Evolutionary conservation across 768 basidiomycete species (phyloP).

Genomic region (Tylopilus vinaceipallidus): DNA sequence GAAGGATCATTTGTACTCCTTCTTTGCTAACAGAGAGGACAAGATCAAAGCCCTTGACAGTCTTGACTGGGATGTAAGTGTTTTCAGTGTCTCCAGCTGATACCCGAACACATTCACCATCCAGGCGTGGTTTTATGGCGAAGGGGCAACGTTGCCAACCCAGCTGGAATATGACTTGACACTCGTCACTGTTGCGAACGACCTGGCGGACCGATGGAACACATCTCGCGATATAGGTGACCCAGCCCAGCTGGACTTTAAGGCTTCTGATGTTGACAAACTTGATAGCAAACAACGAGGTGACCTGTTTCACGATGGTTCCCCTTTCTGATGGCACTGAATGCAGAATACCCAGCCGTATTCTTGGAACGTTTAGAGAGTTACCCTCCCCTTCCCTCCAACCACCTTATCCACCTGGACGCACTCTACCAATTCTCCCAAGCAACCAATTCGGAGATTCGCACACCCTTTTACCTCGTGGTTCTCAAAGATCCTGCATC

Average conservation of each 20-base stretch:
- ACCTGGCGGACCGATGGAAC: conserved; percentile 53
- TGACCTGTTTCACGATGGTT: conserved; percentile 9
- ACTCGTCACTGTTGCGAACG: conserved; percentile 50
- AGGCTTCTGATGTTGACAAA: conserved; percentile 40
- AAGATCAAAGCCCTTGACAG: conserved; percentile 48
- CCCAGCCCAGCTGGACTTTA: conserved; percentile 39
- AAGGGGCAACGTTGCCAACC: conserved; percentile 48
- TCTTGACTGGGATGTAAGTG: conserved; percentile 56
- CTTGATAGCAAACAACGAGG: conserved; percentile 54
- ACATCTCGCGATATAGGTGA: conserved; percentile 38
- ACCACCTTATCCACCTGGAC: conserved; percentile 43
- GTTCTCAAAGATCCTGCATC: conserved; percentile 41
- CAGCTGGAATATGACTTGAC: conserved; percentile 52
- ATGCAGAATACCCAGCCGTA: conserved; percentile 37
- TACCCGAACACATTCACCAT: not conserved
- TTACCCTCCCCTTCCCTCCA: conserved; percentile 40
- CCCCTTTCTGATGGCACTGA: not conserved
- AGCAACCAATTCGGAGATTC: conserved; percentile 50
- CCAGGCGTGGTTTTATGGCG: conserved; percentile 57
- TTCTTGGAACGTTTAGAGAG: conserved; percentile 55
- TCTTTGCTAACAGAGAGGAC: conserved; percentile 42
- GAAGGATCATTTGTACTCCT: conserved; percentile 55
- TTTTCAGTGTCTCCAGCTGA: not conserved
- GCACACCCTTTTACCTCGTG: conserved; percentile 50
- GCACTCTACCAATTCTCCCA: conserved; percentile 41